Conservation (phyloP, 345 rosid species). For the Salix viminalis region DNA sequence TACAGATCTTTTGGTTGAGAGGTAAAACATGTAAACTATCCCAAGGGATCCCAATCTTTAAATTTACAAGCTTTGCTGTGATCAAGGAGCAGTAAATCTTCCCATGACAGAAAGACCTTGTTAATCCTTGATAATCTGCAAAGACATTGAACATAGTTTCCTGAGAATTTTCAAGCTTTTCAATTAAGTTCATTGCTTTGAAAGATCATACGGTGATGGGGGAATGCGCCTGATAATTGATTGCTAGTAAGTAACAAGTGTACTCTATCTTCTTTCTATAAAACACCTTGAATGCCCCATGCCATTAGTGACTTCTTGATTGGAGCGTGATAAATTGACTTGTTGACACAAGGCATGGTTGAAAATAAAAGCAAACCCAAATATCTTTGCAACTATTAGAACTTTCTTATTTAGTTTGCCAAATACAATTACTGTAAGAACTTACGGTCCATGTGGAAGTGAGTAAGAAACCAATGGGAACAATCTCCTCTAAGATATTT, state of each 20-base stretch:
- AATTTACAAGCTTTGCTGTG: conserved; percentile 78
- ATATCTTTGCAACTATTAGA: not conserved
- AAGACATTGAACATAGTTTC: not conserved
- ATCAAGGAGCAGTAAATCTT: conserved; percentile 82
- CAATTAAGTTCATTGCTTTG: not conserved
- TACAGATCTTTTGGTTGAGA: conserved; percentile 58
- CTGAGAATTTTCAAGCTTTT: not conserved
- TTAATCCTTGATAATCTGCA: conserved; percentile 95
- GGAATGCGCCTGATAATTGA: not conserved
- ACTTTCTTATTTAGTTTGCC: not conserved
- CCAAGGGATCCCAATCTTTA: conserved; percentile 90
- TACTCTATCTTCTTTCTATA: too few relatives aligned
- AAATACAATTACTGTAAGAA: conserved; percentile 9
- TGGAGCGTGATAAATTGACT: not conserved
- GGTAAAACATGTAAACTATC: conserved; percentile 64
- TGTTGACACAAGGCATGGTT: not conserved
- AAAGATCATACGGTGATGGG: not conserved
- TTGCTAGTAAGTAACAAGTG: not conserved
- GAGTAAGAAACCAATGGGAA: conserved; percentile 95
- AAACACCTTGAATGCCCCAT: not conserved
- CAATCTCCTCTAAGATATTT: conserved; percentile 84
- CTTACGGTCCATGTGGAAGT: conserved; percentile 97
- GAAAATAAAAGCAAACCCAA: not conserved
- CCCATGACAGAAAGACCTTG: conserved; percentile 82
- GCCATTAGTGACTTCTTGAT: not conserved